phyloP scores from a whole-genome alignment of 129 eudicot genomes.

The Centaurea solstitialis region DNA sequence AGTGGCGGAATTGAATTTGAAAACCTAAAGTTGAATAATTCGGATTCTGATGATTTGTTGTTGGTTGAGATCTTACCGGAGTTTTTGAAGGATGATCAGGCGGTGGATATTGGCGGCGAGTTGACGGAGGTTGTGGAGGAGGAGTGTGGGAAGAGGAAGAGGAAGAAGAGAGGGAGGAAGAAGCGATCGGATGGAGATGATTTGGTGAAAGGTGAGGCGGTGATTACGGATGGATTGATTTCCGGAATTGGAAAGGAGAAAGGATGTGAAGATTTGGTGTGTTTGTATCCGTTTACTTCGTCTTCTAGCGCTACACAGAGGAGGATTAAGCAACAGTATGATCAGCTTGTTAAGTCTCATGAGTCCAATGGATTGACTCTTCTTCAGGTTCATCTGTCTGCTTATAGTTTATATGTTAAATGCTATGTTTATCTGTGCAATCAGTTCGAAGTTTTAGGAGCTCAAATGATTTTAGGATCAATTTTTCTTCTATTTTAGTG shows the following conservation, averaged over 20 bases:
- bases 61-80: slow-evolving; percentile 59
- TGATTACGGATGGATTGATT: slow-evolving; percentile 16
- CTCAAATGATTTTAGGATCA: not conserved
- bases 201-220: slow-evolving; percentile 12
- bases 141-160: slow-evolving; percentile 36
- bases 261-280: slow-evolving; percentile 50
- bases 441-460: not conserved
- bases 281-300: slow-evolving; percentile 68
- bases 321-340: slow-evolving; percentile 72
- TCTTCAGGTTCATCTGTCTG: slow-evolving; percentile 64
- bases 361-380: slow-evolving; percentile 64
- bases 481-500: not conserved
- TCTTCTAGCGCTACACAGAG: slow-evolving; percentile 77
- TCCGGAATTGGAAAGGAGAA: slow-evolving; percentile 10
- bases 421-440: not conserved
- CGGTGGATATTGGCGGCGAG: slow-evolving; percentile 14
- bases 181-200: slow-evolving; percentile 29
- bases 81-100: not conserved
- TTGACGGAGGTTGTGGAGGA: slow-evolving; percentile 20
- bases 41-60: slow-evolving; percentile 37
- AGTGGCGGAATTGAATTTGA: slow-evolving; percentile 8
- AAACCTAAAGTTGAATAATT: slow-evolving; percentile 25
- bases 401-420: not conserved
- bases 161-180: slow-evolving; percentile 62
- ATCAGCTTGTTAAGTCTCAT: slow-evolving; percentile 77